phyloP scores from a whole-genome alignment of 768 basidiomycete species.

The Lentinula sp. region DNA sequence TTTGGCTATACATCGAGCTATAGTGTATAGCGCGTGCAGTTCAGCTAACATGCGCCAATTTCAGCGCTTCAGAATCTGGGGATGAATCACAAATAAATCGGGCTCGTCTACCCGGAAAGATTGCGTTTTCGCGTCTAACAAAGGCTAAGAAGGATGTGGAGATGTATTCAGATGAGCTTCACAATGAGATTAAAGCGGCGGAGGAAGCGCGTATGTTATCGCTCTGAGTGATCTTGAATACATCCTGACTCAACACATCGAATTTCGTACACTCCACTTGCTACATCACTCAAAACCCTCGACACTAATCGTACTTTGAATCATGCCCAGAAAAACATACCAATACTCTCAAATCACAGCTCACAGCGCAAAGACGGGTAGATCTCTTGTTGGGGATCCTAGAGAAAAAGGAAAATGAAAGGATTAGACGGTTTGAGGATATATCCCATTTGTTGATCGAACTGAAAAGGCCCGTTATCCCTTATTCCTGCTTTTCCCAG shows the following conservation, averaged over 20 bases:
- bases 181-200: not conserved
- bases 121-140: conserved; percentile 7
- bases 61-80: not conserved
- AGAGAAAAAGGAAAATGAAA: not conserved
- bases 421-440: not conserved
- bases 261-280: too few species aligned
- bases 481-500: too few species aligned
- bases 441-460: not conserved
- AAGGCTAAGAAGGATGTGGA: conserved; percentile 8
- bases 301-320: not conserved
- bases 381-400: not conserved
- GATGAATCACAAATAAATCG: conserved; percentile 2
- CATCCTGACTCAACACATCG: too few species aligned
- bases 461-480: not conserved
- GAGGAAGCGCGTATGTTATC: not conserved
- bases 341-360: not conserved
- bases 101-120: conserved; percentile 8
- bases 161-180: conserved; percentile 4
- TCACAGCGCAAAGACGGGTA: not conserved
- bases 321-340: not conserved
- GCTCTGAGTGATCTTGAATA: not conserved
- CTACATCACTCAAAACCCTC: not conserved
- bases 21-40: not conserved
- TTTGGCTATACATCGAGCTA: not conserved
- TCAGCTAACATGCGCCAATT: not conserved